Percentiles rank a stretch among this genome's conserved stretches.
phyloP scores from a whole-genome alignment of 129 eudicot genomes.

The Escallonia herrerae region DNA sequence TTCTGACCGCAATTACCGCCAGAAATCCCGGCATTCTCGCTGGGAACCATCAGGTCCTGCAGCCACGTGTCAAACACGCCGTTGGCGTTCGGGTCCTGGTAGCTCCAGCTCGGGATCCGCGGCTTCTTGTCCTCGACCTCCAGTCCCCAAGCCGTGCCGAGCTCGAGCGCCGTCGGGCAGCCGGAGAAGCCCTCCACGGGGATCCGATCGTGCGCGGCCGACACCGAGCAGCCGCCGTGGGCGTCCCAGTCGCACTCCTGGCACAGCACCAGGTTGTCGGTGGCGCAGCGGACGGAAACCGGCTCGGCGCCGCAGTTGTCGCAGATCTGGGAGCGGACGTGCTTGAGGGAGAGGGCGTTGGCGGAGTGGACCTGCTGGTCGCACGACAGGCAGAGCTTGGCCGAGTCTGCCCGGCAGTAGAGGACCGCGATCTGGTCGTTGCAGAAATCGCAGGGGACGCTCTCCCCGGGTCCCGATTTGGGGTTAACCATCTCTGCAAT shows the following conservation, averaged over 20 bases:
- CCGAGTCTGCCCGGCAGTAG: constrained; percentile 80
- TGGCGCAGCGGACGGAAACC: constrained; percentile 41
- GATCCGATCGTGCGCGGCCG: constrained; percentile 34
- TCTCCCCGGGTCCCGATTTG: not conserved
- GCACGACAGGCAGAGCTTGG: constrained; percentile 77
- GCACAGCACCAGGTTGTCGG: constrained; percentile 61
- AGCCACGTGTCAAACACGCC: constrained; percentile 13
- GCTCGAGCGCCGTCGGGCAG: constrained; percentile 43
- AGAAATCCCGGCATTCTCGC: constrained; percentile 7
- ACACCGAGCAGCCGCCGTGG: constrained; percentile 32
- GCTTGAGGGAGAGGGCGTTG: constrained; percentile 80
- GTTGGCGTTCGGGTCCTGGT: not conserved
- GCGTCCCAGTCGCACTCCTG: constrained; percentile 62
- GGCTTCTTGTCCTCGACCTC: constrained; percentile 22
- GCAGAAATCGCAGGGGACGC: constrained; percentile 61
- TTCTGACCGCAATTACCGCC: not conserved
- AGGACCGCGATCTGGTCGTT: constrained; percentile 47
- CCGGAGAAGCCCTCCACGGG: constrained; percentile 58
- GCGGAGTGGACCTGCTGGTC: constrained; percentile 87
- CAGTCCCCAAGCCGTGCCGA: constrained; percentile 57
- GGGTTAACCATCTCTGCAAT: not conserved
- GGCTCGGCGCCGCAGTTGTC: constrained; percentile 63
- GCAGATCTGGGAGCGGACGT: constrained; percentile 80
- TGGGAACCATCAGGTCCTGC: constrained; percentile 71
- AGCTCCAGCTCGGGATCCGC: constrained; percentile 1